Evolutionary conservation across 768 basidiomycete genomes (phyloP).

Genomic region (Podaxis mareebaensis): DNA sequence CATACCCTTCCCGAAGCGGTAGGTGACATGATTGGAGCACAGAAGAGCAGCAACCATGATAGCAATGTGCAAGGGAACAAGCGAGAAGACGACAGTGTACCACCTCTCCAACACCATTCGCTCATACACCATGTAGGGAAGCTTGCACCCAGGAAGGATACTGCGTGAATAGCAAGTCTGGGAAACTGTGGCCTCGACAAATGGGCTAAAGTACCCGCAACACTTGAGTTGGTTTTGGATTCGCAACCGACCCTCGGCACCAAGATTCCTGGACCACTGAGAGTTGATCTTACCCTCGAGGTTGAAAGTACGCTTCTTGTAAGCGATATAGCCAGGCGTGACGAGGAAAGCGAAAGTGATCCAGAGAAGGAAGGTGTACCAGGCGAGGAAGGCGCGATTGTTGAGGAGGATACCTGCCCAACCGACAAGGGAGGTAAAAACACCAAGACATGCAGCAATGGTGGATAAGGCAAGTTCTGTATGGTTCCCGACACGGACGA

Average conservation of each 20-base stretch:
- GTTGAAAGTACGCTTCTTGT: slow-evolving; percentile 56
- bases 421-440: slow-evolving; percentile 71
- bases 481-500: slow-evolving; percentile 68
- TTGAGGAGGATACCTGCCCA: slow-evolving; percentile 85
- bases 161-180: slow-evolving; percentile 74
- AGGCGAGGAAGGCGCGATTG: slow-evolving; percentile 80
- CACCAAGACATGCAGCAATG: slow-evolving; percentile 55
- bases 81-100: slow-evolving; percentile 62
- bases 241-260: slow-evolving; percentile 56
- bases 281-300: slow-evolving; percentile 79
- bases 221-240: slow-evolving; percentile 75
- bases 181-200: slow-evolving; percentile 73
- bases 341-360: slow-evolving; percentile 71
- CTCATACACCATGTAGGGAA: slow-evolving; percentile 58
- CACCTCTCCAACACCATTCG: slow-evolving; percentile 53
- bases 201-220: slow-evolving; percentile 82
- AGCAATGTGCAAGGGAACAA: slow-evolving; percentile 66
- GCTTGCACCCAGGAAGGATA: slow-evolving; percentile 74
- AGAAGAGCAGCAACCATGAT: slow-evolving; percentile 66
- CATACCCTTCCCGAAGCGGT: slow-evolving; percentile 87
- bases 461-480: slow-evolving; percentile 72
- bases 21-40: slow-evolving; percentile 82
- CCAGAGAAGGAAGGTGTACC: slow-evolving; percentile 80
- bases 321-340: slow-evolving; percentile 78
- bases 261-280: slow-evolving; percentile 67